Evolutionary conservation across 192 early-diverging fungal species (phyloP).

Genomic region (Lobosporangium transversale): DNA sequence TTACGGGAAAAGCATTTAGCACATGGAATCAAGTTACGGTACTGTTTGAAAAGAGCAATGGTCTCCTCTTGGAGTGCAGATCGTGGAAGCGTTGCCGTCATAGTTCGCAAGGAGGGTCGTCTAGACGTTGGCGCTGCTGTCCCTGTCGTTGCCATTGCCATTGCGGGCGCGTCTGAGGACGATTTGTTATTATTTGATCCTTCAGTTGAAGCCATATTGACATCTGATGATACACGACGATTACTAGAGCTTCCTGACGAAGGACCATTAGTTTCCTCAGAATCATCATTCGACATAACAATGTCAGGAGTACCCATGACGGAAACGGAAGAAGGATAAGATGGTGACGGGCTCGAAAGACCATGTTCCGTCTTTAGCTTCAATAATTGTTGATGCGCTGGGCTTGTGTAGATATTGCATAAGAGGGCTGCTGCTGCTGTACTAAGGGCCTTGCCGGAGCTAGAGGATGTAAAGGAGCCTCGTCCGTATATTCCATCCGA

Average conservation of each 20-base stretch:
- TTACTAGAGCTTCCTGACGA: not conserved
- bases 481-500: constrained; percentile 26
- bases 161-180: too few species aligned
- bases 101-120: constrained; percentile 29
- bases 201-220: constrained; percentile 13
- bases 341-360: constrained; percentile 3
- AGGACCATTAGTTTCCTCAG: constrained; percentile 1
- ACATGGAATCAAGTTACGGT: constrained; percentile 39
- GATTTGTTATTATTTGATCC: not conserved
- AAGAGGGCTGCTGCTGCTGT: not conserved
- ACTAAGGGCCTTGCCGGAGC: constrained; percentile 12
- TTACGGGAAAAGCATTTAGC: constrained; percentile 49
- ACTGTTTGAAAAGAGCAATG: constrained; percentile 41
- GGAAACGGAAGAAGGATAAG: not conserved
- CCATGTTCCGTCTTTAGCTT: constrained; percentile 38
- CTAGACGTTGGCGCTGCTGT: constrained; percentile 28
- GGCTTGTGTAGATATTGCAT: constrained; percentile 7
- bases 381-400: constrained; percentile 35
- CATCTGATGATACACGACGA: constrained; percentile 16
- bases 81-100: constrained; percentile 33
- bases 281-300: constrained; percentile 15
- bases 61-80: constrained; percentile 49
- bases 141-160: not conserved
- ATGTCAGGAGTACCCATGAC: constrained; percentile 14
- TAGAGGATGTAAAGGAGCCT: constrained; percentile 20